Percentiles rank a stretch among this genome's conserved stretches.
These are phyloP conservation scores for Xylaria grammica DNA, from an alignment of 495 filamentous ascomycete species.

Conservation along the genomic window DNA sequence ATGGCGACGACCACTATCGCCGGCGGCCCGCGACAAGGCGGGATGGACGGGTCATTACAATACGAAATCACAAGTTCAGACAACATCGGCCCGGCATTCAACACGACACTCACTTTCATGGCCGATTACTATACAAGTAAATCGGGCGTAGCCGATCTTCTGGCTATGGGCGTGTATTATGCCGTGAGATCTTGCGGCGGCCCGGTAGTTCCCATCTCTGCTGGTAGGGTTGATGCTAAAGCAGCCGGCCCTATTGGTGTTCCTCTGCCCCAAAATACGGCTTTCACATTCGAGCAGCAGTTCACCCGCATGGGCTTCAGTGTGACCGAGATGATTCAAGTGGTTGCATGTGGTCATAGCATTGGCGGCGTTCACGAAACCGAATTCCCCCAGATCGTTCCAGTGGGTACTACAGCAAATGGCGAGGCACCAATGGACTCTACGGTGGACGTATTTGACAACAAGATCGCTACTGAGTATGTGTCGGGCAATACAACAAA, in stretches of 20 bases:
- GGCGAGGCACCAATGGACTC: conserved; percentile 54
- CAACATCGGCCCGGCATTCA: conserved; percentile 64
- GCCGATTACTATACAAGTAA: conserved; percentile 57
- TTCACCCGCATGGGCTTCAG: conserved; percentile 65
- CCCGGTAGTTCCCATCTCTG: conserved; percentile 58
- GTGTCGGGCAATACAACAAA: conserved; percentile 57
- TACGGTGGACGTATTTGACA: conserved; percentile 57
- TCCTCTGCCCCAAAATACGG: conserved; percentile 62
- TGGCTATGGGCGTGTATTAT: conserved; percentile 63
- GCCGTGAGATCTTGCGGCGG: conserved; percentile 65
- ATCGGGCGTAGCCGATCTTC: conserved; percentile 60
- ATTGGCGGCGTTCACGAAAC: conserved; percentile 64
- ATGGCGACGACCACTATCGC: conserved; percentile 59
- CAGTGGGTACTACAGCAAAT: conserved; percentile 49
- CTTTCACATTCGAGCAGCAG: conserved; percentile 56
- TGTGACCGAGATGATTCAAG: conserved; percentile 61
- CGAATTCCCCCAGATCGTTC: conserved; percentile 61
- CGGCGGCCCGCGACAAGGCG: conserved; percentile 49
- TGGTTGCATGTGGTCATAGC: conserved; percentile 66
- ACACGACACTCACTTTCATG: conserved; percentile 59
- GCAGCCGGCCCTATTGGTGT: conserved; percentile 57
- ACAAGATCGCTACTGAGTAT: conserved; percentile 62
- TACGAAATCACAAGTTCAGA: conserved; percentile 63
- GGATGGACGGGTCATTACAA: conserved; percentile 64
- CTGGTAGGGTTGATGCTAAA: conserved; percentile 61